Conservation (phyloP, 257 asterid species). For the Lycium barbarum region DNA sequence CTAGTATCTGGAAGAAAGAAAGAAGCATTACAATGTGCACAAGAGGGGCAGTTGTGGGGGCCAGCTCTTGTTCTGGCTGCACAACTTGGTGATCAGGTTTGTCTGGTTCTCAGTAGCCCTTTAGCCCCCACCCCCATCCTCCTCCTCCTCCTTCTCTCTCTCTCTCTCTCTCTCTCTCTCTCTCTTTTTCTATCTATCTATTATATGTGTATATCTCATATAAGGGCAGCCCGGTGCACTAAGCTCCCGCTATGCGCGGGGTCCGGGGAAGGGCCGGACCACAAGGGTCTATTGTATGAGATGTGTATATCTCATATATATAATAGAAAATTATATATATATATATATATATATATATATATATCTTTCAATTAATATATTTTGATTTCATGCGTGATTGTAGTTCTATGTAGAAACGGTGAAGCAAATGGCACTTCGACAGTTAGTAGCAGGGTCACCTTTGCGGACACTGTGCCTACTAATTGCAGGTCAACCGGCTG, state of each 20-base stretch:
- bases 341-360: no score
- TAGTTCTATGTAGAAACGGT: conserved; percentile 91
- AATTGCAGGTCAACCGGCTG: conserved; percentile 94
- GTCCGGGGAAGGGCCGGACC: no score
- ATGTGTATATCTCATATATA: no score
- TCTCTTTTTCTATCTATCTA: no score
- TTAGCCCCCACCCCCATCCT: no score
- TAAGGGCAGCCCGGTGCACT: no score
- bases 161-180: no score
- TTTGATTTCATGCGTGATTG: conserved; percentile 29
- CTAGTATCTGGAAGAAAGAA: conserved; percentile 92
- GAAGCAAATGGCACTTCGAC: conserved; percentile 88
- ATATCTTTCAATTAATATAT: neutral
- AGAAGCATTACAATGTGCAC: conserved; percentile 91
- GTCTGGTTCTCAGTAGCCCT: conserved; percentile 21
- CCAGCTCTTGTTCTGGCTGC: conserved; percentile 98
- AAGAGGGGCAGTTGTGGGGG: conserved; percentile 97
- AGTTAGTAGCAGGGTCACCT: conserved; percentile 88
- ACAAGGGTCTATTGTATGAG: no score
- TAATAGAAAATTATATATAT: no score
- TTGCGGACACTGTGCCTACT: conserved; percentile 89
- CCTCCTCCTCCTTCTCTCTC: no score
- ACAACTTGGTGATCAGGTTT: conserved; percentile 87
- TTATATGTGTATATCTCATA: no score
- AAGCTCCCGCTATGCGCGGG: no score